Evolutionary conservation across 73 alveolate genomes (phyloP).

Genomic region (Blepharisma stoltei): DNA sequence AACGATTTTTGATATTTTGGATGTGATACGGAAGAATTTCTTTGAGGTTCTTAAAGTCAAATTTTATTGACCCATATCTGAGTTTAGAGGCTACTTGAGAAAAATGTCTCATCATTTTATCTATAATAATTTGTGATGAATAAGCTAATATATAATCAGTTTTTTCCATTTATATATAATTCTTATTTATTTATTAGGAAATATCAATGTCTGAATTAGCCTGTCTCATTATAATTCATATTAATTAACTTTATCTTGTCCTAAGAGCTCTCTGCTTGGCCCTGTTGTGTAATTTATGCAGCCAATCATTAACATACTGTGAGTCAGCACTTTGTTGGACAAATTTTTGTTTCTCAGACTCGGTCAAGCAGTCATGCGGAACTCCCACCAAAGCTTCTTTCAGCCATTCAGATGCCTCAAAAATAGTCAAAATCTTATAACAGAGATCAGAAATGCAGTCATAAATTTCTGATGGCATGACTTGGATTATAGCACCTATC

Average conservation of each 20-base stretch:
- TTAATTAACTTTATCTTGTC: not conserved
- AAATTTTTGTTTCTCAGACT: conserved; percentile 13
- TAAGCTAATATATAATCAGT: too few relatives aligned
- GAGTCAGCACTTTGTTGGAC: not conserved
- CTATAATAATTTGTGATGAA: too few relatives aligned
- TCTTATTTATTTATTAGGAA: too few relatives aligned
- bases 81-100: not conserved
- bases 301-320: conserved; percentile 15
- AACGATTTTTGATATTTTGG: conserved; percentile 51
- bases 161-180: too few relatives aligned
- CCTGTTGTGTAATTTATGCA: conserved; percentile 17
- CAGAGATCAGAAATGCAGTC: not conserved
- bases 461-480: not conserved
- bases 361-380: conserved; percentile 30
- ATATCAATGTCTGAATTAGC: too few relatives aligned
- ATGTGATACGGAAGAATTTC: conserved; percentile 44
- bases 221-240: too few relatives aligned
- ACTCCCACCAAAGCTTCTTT: not conserved
- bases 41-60: conserved; percentile 45
- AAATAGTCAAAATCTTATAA: not conserved
- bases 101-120: too few relatives aligned
- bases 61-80: conserved; percentile 40
- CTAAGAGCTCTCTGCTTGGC: conserved; percentile 29
- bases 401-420: conserved; percentile 16
- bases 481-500: not conserved